These are phyloP conservation scores for Talaromyces thailandensis DNA, from an alignment of 495 filamentous ascomycete genomes.

Conservation along the genomic window DNA sequence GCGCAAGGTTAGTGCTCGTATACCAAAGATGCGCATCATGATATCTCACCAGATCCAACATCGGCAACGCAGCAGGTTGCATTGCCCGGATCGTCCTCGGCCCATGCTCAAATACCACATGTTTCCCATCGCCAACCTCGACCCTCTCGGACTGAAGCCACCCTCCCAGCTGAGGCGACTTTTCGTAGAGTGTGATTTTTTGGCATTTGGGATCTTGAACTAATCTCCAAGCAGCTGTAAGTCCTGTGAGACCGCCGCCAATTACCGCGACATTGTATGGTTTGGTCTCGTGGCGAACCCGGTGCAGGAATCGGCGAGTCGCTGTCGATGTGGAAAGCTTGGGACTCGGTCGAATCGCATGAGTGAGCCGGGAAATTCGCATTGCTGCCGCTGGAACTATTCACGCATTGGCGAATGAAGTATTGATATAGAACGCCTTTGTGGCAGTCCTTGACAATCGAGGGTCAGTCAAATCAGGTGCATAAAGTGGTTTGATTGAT, in stretches of 20 bases:
- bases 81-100: slow-evolving; percentile 67
- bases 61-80: slow-evolving; percentile 32
- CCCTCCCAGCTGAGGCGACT: slow-evolving; percentile 58
- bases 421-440: background rate
- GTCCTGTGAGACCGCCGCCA: slow-evolving; percentile 85
- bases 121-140: slow-evolving; percentile 41
- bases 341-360: slow-evolving; percentile 3
- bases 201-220: slow-evolving; percentile 47
- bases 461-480: background rate
- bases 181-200: slow-evolving; percentile 73
- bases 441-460: background rate
- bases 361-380: slow-evolving; percentile 3
- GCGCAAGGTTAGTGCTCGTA: background rate
- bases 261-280: slow-evolving; percentile 58
- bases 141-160: slow-evolving; percentile 69
- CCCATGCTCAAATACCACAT: slow-evolving; percentile 75
- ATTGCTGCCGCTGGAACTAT: slow-evolving; percentile 2
- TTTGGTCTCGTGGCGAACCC: slow-evolving; percentile 12
- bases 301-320: background rate
- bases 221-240: slow-evolving; percentile 71
- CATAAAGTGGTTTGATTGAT: too few species aligned
- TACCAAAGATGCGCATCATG: background rate
- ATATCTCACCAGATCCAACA: slow-evolving; percentile 46
- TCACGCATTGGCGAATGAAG: background rate
- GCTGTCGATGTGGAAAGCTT: background rate